Evolutionary conservation across 2,329 filamentous ascomycete species (phyloP).

Genomic region (Lizonia empirigonia): DNA sequence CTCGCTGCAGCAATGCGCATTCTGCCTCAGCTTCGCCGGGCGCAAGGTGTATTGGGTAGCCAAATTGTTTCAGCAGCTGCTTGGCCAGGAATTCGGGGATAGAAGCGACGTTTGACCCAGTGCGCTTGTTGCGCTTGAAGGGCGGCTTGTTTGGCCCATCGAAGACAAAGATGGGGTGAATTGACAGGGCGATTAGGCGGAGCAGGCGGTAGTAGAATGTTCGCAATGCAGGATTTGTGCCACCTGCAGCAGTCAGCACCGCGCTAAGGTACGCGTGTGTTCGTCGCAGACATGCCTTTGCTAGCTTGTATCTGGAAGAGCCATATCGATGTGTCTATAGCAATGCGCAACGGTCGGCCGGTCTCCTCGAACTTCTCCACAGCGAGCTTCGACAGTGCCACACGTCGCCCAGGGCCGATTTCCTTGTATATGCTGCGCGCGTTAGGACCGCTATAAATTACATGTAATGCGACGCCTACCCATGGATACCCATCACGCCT

Average conservation of each 20-base stretch:
- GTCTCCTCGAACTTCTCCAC: slow-evolving; percentile 74
- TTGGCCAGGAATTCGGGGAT: slow-evolving; percentile 79
- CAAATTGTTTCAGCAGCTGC: slow-evolving; percentile 81
- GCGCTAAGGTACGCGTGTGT: neutral
- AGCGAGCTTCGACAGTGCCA: slow-evolving; percentile 82
- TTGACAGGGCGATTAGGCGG: slow-evolving; percentile 74
- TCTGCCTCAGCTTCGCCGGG: slow-evolving; percentile 97
- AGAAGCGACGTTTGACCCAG: slow-evolving; percentile 66
- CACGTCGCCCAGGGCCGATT: slow-evolving; percentile 78
- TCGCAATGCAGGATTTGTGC: slow-evolving; percentile 85
- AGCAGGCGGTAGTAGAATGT: slow-evolving; percentile 92
- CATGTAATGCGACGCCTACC: slow-evolving; percentile 30
- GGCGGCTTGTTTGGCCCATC: slow-evolving; percentile 83
- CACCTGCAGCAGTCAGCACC: slow-evolving; percentile 58
- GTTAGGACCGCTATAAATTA: slow-evolving; percentile 20
- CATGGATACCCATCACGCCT: slow-evolving; percentile 49
- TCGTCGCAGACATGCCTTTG: slow-evolving; percentile 58
- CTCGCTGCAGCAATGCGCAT: slow-evolving; percentile 82
- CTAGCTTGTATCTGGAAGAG: slow-evolving; percentile 90
- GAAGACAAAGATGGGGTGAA: slow-evolving; percentile 88
- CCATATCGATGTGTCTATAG: slow-evolving; percentile 97
- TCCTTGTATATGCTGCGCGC: slow-evolving; percentile 80
- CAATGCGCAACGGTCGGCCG: slow-evolving; percentile 77
- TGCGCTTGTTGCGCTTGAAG: slow-evolving; percentile 85
- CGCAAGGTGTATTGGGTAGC: slow-evolving; percentile 81